Evolutionary conservation across 2,329 filamentous ascomycete genomes (phyloP).

Genomic region (Hypoxylon sp.): DNA sequence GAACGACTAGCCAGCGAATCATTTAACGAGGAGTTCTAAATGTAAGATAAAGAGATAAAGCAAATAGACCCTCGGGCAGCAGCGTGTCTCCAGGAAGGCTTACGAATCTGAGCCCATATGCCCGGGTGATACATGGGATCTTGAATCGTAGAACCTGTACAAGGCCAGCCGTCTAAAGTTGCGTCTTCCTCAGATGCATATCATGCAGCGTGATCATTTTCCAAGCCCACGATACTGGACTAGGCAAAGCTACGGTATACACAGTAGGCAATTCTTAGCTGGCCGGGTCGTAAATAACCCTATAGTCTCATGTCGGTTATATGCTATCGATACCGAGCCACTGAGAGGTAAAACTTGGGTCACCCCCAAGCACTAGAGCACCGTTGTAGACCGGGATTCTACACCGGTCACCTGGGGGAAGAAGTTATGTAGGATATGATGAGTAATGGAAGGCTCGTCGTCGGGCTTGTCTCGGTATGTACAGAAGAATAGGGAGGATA

Average conservation of each 20-base stretch:
- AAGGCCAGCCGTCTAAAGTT: background rate
- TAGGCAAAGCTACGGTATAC: background rate
- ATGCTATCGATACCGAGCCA: constrained; percentile 12
- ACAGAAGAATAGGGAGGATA: background rate
- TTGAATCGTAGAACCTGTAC: background rate
- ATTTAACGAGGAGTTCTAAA: too few relatives aligned
- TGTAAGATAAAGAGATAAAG: constrained; percentile 12
- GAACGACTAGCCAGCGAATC: too few relatives aligned
- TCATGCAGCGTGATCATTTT: constrained; percentile 16
- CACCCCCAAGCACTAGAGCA: background rate
- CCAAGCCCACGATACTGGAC: constrained; percentile 2
- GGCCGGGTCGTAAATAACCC: background rate
- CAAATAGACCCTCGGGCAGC: constrained; percentile 8
- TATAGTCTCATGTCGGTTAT: constrained; percentile 5
- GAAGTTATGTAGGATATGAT: background rate
- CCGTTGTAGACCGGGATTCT: constrained; percentile 1
- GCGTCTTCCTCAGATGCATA: background rate
- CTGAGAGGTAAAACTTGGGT: background rate
- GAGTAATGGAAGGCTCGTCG: background rate
- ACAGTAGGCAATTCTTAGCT: background rate
- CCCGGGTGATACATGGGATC: too few relatives aligned
- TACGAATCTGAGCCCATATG: constrained; percentile 3
- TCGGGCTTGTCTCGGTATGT: background rate
- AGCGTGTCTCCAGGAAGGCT: background rate
- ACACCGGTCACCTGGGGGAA: background rate